A percentile compares a stretch with the other conserved stretches of the same genome.
Conservation (phyloP, 2,329 filamentous ascomycete species). For the Penicillium sp. region DNA sequence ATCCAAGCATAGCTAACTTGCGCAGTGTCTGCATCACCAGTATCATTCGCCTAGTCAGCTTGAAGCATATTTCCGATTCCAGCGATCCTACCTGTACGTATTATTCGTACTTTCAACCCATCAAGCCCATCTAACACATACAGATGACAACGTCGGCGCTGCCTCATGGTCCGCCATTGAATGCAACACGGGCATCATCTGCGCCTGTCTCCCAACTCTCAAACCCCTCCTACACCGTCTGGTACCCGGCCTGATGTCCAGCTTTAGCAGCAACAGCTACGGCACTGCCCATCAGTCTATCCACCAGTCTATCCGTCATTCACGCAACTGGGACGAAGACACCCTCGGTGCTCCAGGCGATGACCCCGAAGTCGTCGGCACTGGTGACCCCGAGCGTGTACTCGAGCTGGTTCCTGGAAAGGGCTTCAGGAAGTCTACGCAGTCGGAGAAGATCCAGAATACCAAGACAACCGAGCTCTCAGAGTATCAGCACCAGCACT, state of each 20-base stretch:
- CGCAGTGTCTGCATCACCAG: conserved; percentile 35
- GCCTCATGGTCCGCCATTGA: conserved; percentile 40
- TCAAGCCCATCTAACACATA: conserved; percentile 8
- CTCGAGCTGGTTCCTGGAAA: conserved; percentile 19
- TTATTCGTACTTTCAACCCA: not conserved
- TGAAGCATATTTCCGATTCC: conserved; percentile 33
- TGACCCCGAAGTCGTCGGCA: conserved; percentile 25
- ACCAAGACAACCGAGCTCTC: conserved; percentile 8
- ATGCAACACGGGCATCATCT: conserved; percentile 41
- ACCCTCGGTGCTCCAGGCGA: conserved; percentile 28
- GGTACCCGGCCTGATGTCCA: conserved; percentile 29
- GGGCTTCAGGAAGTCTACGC: conserved; percentile 6
- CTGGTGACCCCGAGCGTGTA: conserved; percentile 22
- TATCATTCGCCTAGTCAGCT: conserved; percentile 30
- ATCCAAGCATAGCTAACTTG: not conserved
- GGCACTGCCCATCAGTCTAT: conserved; percentile 13
- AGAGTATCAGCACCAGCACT: conserved; percentile 5
- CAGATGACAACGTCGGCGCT: conserved; percentile 35
- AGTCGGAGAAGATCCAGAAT: conserved; percentile 9
- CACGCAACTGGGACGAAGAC: conserved; percentile 27
- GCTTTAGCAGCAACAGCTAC: conserved; percentile 19
- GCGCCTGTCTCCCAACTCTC: conserved; percentile 40
- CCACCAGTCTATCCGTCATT: conserved; percentile 15
- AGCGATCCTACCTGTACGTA: conserved; percentile 34
- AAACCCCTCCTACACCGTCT: conserved; percentile 34